Conservation (phyloP, 495 filamentous ascomycete genomes). For the Haplographium delicatum region DNA sequence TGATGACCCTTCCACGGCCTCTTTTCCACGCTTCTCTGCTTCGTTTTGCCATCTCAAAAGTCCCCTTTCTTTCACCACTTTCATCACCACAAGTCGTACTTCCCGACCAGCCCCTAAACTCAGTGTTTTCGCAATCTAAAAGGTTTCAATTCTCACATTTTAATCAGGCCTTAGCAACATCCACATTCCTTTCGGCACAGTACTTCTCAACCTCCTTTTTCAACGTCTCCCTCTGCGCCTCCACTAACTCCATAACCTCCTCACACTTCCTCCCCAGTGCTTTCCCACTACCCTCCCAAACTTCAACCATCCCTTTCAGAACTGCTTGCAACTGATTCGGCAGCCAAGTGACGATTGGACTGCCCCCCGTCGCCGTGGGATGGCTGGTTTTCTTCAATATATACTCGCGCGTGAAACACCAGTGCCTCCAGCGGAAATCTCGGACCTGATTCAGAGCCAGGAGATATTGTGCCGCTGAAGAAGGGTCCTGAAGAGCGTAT, state of each 20-base stretch:
- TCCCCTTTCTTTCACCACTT: too few relatives aligned
- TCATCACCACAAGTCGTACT: too few relatives aligned
- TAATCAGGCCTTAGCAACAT: background rate
- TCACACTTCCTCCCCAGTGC: slow-evolving; percentile 39
- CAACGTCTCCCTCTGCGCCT: slow-evolving; percentile 63
- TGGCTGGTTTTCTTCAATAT: slow-evolving; percentile 78
- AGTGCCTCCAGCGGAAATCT: slow-evolving; percentile 89
- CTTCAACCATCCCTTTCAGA: slow-evolving; percentile 35
- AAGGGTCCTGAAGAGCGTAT: slow-evolving; percentile 47
- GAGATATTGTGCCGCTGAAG: slow-evolving; percentile 57
- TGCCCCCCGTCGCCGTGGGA: slow-evolving; percentile 85
- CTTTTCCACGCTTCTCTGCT: too few relatives aligned
- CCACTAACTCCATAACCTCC: slow-evolving; percentile 68
- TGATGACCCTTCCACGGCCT: too few relatives aligned
- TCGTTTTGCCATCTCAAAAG: too few relatives aligned
- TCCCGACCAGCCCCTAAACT: too few relatives aligned
- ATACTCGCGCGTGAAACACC: slow-evolving; percentile 93
- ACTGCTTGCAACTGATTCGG: slow-evolving; percentile 33
- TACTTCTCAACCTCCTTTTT: slow-evolving; percentile 75
- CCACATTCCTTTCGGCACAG: slow-evolving; percentile 63
- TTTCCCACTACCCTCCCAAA: slow-evolving; percentile 35
- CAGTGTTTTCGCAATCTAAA: too few relatives aligned
- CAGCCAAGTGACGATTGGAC: slow-evolving; percentile 70
- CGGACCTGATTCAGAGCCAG: slow-evolving; percentile 74
- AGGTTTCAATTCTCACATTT: too few relatives aligned